Evolutionary conservation across 2,329 filamentous ascomycete species (phyloP), one percentile per base, ranked within the genome.

Genomic region (Bimuria novae-zelandiae): DNA sequence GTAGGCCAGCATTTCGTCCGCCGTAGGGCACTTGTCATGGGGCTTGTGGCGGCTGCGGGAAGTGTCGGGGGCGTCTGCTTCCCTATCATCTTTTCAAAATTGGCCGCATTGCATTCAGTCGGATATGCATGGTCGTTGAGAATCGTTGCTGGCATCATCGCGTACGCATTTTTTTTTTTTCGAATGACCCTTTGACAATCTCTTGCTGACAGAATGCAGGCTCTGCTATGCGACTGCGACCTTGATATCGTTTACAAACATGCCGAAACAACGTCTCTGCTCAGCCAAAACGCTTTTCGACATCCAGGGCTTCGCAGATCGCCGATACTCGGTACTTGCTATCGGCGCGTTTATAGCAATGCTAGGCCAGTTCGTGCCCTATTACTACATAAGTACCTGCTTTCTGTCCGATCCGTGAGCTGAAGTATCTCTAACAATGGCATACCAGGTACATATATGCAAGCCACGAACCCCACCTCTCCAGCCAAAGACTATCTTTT

Each of bases 81-180:
- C 50, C 84, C 84, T 2, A 76, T 82, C 37, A 73, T 81, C 46
- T 79, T 88, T 56, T 76, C 82, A 51, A 77, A 81, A 49, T 70
- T 87, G 17, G 73, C 40, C n/a, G 32, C 35, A 3, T 5, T 83
- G 7, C 79, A 80, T 0, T 64, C 68, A 11, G 72, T 87, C 8
- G 84, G 85, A 0, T 88, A 87, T 58, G 71, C 77, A 0, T 87
- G 84, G 82, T 78, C 83, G 1, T 81, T 86, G 21, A 77, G 88
- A 4, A 79, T 85, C 14, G 76, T 88, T 1, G 87, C 80, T 0
- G 84, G 89, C 56, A 80, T 70, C 46, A 57, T 67, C 14, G 55
- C 49, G 68, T 70, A 54, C 32, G 67, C 30, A n/a, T n/a, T n/a
- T n/a, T 6, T 5, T n/a, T 12, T 3, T 12, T n/a, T n/a, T 33